phyloP scores from a whole-genome alignment of 768 basidiomycete species.

The Grammothele lineata region DNA sequence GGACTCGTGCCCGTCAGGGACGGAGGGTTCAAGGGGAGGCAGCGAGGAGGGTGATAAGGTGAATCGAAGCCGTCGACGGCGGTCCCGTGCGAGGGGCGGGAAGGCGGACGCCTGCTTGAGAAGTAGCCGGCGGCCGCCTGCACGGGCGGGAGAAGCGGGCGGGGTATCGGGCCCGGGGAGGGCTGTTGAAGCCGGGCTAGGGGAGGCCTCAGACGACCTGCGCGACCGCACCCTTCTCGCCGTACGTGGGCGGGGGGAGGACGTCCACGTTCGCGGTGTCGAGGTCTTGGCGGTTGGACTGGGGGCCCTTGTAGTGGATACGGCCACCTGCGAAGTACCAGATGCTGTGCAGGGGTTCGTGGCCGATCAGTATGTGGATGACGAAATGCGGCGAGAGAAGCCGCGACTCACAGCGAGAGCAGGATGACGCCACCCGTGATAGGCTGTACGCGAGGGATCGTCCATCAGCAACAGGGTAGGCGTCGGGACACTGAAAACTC shows the following conservation, averaged over 20 bases:
- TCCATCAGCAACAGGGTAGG: background rate
- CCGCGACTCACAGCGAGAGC: constrained; percentile 26
- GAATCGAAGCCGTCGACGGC: too few relatives aligned
- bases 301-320: constrained; percentile 25
- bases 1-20: too few relatives aligned
- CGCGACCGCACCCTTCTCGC: constrained; percentile 7
- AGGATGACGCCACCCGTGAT: constrained; percentile 33
- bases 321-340: constrained; percentile 12
- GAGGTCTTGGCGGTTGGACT: constrained; percentile 18
- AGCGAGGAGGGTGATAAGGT: too few relatives aligned
- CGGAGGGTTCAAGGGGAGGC: too few relatives aligned
- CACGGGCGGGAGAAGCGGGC: too few relatives aligned
- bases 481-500: constrained; percentile 18
- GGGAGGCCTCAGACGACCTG: constrained; percentile 3
- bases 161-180: too few relatives aligned
- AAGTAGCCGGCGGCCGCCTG: too few relatives aligned
- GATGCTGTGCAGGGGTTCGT: background rate
- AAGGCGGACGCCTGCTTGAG: too few relatives aligned
- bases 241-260: background rate
- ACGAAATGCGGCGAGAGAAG: too few relatives aligned
- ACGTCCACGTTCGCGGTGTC: constrained; percentile 3
- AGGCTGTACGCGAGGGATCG: constrained; percentile 13
- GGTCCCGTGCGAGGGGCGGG: too few relatives aligned
- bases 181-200: constrained; percentile 13
- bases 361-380: background rate